Conservation (phyloP, 1,284 basidiomycete genomes). For the Wallemia mellicola region DNA sequence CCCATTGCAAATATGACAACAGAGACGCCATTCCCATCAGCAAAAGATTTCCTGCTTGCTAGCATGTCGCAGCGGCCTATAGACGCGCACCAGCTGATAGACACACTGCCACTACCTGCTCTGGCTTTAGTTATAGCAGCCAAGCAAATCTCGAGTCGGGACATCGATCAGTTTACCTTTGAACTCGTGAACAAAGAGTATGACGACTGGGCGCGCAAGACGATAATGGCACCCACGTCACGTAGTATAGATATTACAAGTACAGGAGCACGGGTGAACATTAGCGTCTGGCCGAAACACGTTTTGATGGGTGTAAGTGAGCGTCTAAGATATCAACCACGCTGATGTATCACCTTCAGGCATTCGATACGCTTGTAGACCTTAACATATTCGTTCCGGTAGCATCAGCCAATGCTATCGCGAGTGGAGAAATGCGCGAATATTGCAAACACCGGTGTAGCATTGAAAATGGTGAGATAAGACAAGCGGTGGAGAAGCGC, state of each 20-base stretch:
- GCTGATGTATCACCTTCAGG: slow-evolving; percentile 17
- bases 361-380: slow-evolving; percentile 31
- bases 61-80: slow-evolving; percentile 15
- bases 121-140: slow-evolving; percentile 42
- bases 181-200: slow-evolving; percentile 42
- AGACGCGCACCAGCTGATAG: slow-evolving; percentile 25
- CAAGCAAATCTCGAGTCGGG: slow-evolving; percentile 29
- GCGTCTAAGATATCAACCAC: slow-evolving; percentile 2
- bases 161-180: slow-evolving; percentile 39
- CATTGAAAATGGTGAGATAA: slow-evolving; percentile 27
- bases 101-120: slow-evolving; percentile 33
- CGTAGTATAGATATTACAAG: slow-evolving; percentile 22
- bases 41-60: slow-evolving; percentile 6
- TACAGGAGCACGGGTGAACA: slow-evolving; percentile 4
- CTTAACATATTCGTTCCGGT: slow-evolving; percentile 24
- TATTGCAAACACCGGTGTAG: slow-evolving; percentile 35
- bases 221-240: slow-evolving; percentile 28
- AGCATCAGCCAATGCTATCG: slow-evolving; percentile 15
- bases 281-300: slow-evolving; percentile 6
- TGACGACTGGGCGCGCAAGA: slow-evolving; percentile 35
- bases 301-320: slow-evolving; percentile 6
- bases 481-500: slow-evolving; percentile 27
- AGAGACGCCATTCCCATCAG: slow-evolving; percentile 7
- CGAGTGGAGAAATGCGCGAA: slow-evolving; percentile 23
- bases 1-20: slow-evolving; percentile 10